Conservation (phyloP, 139 green algal species). For the Yamagishiella unicocca region DNA sequence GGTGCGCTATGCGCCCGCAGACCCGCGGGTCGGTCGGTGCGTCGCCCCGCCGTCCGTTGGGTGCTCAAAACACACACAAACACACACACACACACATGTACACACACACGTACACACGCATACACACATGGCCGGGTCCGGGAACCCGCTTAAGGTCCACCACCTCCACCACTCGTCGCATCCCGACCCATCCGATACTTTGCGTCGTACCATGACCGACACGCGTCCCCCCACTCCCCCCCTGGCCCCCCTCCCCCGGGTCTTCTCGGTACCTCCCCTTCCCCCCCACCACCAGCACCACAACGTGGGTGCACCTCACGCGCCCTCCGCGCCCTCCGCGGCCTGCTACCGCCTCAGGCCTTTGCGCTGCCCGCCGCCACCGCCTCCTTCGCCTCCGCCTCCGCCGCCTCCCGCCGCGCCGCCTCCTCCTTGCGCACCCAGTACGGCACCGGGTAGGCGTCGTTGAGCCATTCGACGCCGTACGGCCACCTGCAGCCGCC, state of each 20-base stretch:
- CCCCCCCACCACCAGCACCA: not conserved
- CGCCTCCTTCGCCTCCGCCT: not conserved
- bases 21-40: too few relatives aligned
- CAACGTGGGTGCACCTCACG: not conserved
- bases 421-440: constrained; percentile 55
- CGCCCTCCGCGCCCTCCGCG: not conserved
- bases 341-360: not conserved
- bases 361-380: not conserved
- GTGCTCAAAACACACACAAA: too few relatives aligned
- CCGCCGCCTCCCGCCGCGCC: not conserved
- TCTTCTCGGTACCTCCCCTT: not conserved
- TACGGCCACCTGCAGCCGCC: constrained; percentile 59
- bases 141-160: too few relatives aligned
- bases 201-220: too few relatives aligned
- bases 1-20: too few relatives aligned
- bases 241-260: not conserved
- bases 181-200: too few relatives aligned
- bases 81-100: too few relatives aligned
- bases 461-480: constrained; percentile 66
- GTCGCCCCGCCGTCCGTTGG: too few relatives aligned
- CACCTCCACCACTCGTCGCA: too few relatives aligned
- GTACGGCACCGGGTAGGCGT: constrained; percentile 65
- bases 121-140: too few relatives aligned
- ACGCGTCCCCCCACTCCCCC: not conserved
- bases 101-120: too few relatives aligned